phyloP scores from a whole-genome alignment of 73 alveolate genomes.

The Diophrys appendiculata region DNA sequence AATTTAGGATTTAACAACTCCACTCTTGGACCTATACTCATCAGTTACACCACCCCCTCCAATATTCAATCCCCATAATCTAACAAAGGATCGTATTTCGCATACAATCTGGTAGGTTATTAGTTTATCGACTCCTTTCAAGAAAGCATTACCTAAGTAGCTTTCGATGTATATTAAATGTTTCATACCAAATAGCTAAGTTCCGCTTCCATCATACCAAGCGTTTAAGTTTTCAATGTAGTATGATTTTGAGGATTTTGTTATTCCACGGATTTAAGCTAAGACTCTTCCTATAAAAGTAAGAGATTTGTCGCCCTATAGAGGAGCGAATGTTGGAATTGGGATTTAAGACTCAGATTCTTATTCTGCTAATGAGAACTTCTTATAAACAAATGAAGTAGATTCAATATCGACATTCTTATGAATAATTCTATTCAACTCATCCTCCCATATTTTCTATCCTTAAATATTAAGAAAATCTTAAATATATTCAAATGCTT shows the following conservation, averaged over 20 bases:
- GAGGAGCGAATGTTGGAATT: conserved; percentile 50
- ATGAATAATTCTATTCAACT: conserved; percentile 50
- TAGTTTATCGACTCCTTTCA: conserved; percentile 53
- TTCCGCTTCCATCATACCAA: conserved; percentile 63
- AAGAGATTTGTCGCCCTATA: conserved; percentile 33
- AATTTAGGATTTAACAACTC: neutral
- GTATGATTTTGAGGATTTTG: conserved; percentile 18
- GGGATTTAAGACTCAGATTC: conserved; percentile 31
- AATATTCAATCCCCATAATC: conserved; percentile 36
- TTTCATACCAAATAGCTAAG: conserved; percentile 54
- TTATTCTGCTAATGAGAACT: conserved; percentile 26
- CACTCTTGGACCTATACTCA: conserved; percentile 5
- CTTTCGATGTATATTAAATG: conserved; percentile 41
- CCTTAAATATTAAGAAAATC: conserved; percentile 88
- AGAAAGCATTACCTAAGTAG: conserved; percentile 41
- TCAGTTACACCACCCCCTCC: conserved; percentile 61
- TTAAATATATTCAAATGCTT: conserved; percentile 80
- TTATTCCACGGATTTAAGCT: conserved; percentile 29
- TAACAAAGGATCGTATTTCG: conserved; percentile 38
- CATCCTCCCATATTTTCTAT: conserved; percentile 93
- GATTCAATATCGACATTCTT: conserved; percentile 63
- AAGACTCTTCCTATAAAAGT: conserved; percentile 71
- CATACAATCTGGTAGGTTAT: conserved; percentile 39
- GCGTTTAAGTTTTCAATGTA: conserved; percentile 36
- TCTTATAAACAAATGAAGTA: conserved; percentile 43